Conservation (phyloP, 805 yeast genomes). For the Yueomyces sinensis region DNA sequence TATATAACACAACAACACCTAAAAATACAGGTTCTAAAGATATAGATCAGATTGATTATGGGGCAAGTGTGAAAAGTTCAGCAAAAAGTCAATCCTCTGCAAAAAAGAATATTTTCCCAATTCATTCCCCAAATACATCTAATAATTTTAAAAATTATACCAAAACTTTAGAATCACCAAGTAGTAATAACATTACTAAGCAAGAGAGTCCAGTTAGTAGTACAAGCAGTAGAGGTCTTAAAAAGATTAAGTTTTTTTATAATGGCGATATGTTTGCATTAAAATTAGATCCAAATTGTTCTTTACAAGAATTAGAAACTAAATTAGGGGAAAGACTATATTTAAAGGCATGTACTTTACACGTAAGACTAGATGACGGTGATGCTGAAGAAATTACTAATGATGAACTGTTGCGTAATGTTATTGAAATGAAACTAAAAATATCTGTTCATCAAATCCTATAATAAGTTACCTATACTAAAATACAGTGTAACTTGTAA, state of each 20-base stretch:
- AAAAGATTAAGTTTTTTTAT: constrained; percentile 61
- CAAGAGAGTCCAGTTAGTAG: too few relatives aligned
- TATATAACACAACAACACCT: constrained; percentile 9
- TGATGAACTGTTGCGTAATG: constrained; percentile 22
- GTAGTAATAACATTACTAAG: constrained; percentile 1
- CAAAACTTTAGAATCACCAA: background rate
- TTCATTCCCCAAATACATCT: background rate
- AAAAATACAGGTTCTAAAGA: background rate
- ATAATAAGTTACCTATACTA: too few relatives aligned
- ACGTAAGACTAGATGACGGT: constrained; percentile 22
- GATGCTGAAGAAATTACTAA: constrained; percentile 23
- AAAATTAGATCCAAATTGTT: constrained; percentile 36
- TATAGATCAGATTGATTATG: background rate
- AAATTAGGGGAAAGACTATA: constrained; percentile 41
- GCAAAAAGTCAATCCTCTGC: background rate
- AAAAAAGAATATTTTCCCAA: too few relatives aligned
- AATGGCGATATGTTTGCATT: constrained; percentile 74
- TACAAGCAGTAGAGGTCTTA: constrained; percentile 10
- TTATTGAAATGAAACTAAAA: constrained; percentile 25
- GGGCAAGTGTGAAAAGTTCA: background rate
- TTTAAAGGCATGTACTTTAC: constrained; percentile 23
- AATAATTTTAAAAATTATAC: too few relatives aligned
- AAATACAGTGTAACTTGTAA: too few relatives aligned
- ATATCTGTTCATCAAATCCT: constrained; percentile 24
- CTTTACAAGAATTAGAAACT: constrained; percentile 34